Percentiles rank a stretch among this genome's conserved stretches.
Conservation (phyloP, 768 basidiomycete species). For the Termitomyces sp. region DNA sequence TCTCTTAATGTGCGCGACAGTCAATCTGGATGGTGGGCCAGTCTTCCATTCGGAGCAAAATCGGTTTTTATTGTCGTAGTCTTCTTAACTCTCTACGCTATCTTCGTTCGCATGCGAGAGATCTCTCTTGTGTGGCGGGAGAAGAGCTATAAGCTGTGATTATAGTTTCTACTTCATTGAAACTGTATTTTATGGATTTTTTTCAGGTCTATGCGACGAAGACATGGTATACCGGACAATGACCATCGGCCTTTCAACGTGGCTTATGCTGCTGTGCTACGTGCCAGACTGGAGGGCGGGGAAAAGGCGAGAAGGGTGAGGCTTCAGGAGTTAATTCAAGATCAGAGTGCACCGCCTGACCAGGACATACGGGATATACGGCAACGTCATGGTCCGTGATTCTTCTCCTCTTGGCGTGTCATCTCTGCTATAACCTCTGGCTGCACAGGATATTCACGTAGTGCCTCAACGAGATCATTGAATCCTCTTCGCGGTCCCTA, state of each 20-base stretch:
- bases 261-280: conserved; percentile 71
- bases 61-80: conserved; percentile 28
- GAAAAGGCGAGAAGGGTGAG: conserved; percentile 22
- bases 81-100: conserved; percentile 31
- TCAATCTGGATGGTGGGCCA: conserved; percentile 25
- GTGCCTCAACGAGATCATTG: conserved; percentile 13
- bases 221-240: conserved; percentile 79
- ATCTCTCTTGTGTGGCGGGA: conserved; percentile 55
- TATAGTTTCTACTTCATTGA: conserved; percentile 9
- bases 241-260: conserved; percentile 83
- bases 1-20: conserved; percentile 28
- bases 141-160: conserved; percentile 59
- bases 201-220: conserved; percentile 61
- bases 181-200: conserved; percentile 13
- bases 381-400: conserved; percentile 39
- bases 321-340: conserved; percentile 29
- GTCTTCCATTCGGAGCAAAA: conserved; percentile 34
- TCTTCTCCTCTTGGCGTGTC: conserved; percentile 13
- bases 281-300: conserved; percentile 49
- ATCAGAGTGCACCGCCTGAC: conserved; percentile 29
- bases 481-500: conserved; percentile 20
- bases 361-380: conserved; percentile 37
- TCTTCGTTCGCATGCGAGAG: conserved; percentile 34
- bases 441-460: conserved; percentile 18
- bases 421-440: conserved; percentile 9